These are phyloP conservation scores for Symbiodinium natans DNA, from an alignment of 73 alveolate species.

Conservation along the genomic window DNA sequence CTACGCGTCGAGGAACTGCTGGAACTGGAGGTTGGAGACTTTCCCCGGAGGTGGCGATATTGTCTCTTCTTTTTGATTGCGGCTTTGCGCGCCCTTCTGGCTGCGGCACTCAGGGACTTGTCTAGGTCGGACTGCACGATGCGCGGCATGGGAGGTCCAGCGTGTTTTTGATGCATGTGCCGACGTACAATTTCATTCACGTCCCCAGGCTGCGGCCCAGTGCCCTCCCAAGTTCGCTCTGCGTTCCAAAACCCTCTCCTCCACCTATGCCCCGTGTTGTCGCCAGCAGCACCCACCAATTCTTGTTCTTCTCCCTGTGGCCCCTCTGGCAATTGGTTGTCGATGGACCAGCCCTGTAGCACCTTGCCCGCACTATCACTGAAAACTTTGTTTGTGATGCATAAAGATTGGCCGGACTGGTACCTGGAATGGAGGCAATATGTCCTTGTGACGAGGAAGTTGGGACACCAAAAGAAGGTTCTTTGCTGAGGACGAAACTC, in stretches of 20 bases:
- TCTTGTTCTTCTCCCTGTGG: not conserved
- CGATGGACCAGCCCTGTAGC: not conserved
- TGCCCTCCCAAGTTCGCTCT: slow-evolving; percentile 8
- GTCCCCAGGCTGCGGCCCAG: slow-evolving; percentile 26
- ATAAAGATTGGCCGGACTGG: not conserved
- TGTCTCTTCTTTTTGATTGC: slow-evolving; percentile 13
- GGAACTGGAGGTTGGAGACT: too few species aligned
- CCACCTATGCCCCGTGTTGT: not conserved
- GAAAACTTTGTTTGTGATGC: not conserved
- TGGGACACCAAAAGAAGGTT: not conserved
- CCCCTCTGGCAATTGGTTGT: not conserved
- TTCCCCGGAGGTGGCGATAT: too few species aligned
- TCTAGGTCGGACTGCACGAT: not conserved
- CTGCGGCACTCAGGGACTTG: not conserved
- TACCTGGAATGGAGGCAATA: not conserved
- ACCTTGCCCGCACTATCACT: not conserved
- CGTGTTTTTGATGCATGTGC: not conserved
- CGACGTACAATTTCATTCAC: slow-evolving; percentile 23
- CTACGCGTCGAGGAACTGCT: too few species aligned
- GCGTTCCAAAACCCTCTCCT: not conserved
- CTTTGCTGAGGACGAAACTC: not conserved
- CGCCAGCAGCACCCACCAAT: not conserved
- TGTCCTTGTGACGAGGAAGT: not conserved
- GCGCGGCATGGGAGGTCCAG: not conserved
- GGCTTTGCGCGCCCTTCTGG: not conserved